These are phyloP conservation scores for Melanomma pulvis-pyrius DNA, from an alignment of 495 filamentous ascomycete species.

Conservation along the genomic window DNA sequence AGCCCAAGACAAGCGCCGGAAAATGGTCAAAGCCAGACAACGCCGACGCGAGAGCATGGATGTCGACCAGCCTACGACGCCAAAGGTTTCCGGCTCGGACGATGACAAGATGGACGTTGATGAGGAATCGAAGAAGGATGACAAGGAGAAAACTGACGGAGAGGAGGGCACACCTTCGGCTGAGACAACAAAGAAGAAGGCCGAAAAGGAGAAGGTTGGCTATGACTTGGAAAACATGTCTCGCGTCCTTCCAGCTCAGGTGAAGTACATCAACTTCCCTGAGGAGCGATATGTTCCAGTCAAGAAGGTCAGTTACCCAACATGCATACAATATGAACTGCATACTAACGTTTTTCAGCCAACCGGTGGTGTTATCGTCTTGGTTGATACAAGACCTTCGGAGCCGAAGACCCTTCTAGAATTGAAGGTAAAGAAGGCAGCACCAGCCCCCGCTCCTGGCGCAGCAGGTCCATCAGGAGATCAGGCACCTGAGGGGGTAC, in stretches of 20 bases:
- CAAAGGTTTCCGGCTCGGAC: slow-evolving; percentile 55
- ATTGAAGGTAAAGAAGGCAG: slow-evolving; percentile 80
- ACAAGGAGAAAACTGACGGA: slow-evolving; percentile 55
- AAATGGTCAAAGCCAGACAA: slow-evolving; percentile 58
- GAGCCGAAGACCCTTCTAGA: slow-evolving; percentile 80
- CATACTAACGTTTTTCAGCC: slow-evolving; percentile 66
- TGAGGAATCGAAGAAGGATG: slow-evolving; percentile 62
- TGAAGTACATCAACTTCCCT: slow-evolving; percentile 91
- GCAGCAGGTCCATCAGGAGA: slow-evolving; percentile 46
- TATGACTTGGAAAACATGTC: slow-evolving; percentile 98
- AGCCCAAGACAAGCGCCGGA: slow-evolving; percentile 92
- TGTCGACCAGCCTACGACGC: slow-evolving; percentile 73
- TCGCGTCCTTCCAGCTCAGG: slow-evolving; percentile 85
- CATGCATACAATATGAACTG: neutral
- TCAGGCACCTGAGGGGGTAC: slow-evolving; percentile 45
- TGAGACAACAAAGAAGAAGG: slow-evolving; percentile 72
- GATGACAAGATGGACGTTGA: slow-evolving; percentile 93
- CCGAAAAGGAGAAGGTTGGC: slow-evolving; percentile 94
- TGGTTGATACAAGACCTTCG: slow-evolving; percentile 80
- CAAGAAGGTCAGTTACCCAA: slow-evolving; percentile 71
- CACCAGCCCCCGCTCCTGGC: slow-evolving; percentile 49
- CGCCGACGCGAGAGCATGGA: slow-evolving; percentile 52
- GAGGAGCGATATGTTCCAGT: slow-evolving; percentile 88
- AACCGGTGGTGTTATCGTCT: slow-evolving; percentile 88
- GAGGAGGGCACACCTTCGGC: slow-evolving; percentile 45